Percentiles rank a stretch among this genome's conserved stretches.
Evolutionary conservation across 2,329 filamentous ascomycete species (phyloP).

Genomic region (Alternaria tenuissima): DNA sequence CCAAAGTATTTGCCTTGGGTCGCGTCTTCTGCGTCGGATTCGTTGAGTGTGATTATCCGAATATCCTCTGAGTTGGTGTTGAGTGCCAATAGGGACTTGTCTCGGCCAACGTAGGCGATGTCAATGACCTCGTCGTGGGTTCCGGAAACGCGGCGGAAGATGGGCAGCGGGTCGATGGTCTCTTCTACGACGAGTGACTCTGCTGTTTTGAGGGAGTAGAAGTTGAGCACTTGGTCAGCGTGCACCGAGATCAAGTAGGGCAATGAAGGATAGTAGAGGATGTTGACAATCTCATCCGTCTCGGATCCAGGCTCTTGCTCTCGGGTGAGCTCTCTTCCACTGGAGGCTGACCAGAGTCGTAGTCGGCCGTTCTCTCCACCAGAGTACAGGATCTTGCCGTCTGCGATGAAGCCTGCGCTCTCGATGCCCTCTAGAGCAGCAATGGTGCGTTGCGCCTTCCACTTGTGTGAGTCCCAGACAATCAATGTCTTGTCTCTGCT

Average conservation of each 20-base stretch:
- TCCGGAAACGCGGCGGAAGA: constrained; percentile 84
- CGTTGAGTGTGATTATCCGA: constrained; percentile 77
- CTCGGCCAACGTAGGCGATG: constrained; percentile 81
- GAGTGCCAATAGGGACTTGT: constrained; percentile 83
- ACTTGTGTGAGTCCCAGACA: constrained; percentile 86
- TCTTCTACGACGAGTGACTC: constrained; percentile 49
- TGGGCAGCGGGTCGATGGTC: constrained; percentile 64
- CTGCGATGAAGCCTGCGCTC: constrained; percentile 77
- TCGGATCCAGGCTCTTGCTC: constrained; percentile 71
- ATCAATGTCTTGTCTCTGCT: constrained; percentile 94
- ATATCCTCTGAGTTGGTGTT: constrained; percentile 96
- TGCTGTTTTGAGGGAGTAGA: constrained; percentile 69
- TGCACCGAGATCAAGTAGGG: constrained; percentile 82
- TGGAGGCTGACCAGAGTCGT: constrained; percentile 81
- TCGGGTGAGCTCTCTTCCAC: constrained; percentile 78
- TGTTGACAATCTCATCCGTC: constrained; percentile 74
- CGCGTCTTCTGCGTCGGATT: constrained; percentile 34
- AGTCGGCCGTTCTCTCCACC: constrained; percentile 85
- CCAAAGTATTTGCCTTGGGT: constrained; percentile 75
- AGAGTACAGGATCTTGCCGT: constrained; percentile 78
- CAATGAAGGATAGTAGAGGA: constrained; percentile 70
- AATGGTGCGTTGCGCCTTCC: constrained; percentile 82
- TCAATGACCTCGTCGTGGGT: constrained; percentile 99
- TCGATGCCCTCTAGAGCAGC: constrained; percentile 88
- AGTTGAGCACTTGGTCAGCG: constrained; percentile 84